These are phyloP conservation scores for Ceratocystis alfenasii DNA, from an alignment of 2,329 filamentous ascomycete species.

Conservation along the genomic window DNA sequence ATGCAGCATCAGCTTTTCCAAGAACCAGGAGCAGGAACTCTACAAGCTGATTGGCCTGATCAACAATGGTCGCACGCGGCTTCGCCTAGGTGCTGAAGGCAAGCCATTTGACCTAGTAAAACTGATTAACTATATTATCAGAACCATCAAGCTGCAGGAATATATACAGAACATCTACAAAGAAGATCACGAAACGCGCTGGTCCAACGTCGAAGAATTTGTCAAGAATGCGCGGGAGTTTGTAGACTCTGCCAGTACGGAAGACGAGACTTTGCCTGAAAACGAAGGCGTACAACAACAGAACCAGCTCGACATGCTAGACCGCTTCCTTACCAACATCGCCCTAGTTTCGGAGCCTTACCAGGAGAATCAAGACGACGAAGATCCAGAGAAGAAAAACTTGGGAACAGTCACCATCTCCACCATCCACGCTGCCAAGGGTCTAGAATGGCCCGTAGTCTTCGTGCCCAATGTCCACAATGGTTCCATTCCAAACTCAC, in stretches of 20 bases:
- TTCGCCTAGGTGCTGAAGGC: conserved; percentile 26
- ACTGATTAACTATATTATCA: conserved; percentile 42
- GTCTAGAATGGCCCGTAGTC: conserved; percentile 89
- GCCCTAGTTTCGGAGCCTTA: conserved; percentile 72
- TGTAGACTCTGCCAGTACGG: conserved; percentile 33
- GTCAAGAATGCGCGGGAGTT: conserved; percentile 67
- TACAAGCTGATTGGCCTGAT: conserved; percentile 39
- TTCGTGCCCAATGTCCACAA: conserved; percentile 85
- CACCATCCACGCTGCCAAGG: conserved; percentile 92
- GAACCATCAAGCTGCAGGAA: conserved; percentile 59
- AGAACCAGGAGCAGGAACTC: conserved; percentile 31
- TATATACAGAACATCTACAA: conserved; percentile 59
- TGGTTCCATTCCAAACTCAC: conserved; percentile 79
- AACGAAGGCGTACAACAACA: conserved; percentile 60
- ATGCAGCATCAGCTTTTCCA: conserved; percentile 41
- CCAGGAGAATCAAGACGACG: conserved; percentile 45
- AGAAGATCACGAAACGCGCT: conserved; percentile 65
- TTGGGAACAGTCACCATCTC: conserved; percentile 65
- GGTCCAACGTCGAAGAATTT: conserved; percentile 87
- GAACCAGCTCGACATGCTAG: conserved; percentile 51
- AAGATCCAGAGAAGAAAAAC: conserved; percentile 32
- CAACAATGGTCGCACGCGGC: conserved; percentile 27
- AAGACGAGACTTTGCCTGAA: conserved; percentile 48
- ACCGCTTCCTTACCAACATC: conserved; percentile 79
- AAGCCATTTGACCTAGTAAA: conserved; percentile 34